Evolutionary conservation across 2,329 filamentous ascomycete genomes (phyloP).

Genomic region (Domatiomyces globalis): DNA sequence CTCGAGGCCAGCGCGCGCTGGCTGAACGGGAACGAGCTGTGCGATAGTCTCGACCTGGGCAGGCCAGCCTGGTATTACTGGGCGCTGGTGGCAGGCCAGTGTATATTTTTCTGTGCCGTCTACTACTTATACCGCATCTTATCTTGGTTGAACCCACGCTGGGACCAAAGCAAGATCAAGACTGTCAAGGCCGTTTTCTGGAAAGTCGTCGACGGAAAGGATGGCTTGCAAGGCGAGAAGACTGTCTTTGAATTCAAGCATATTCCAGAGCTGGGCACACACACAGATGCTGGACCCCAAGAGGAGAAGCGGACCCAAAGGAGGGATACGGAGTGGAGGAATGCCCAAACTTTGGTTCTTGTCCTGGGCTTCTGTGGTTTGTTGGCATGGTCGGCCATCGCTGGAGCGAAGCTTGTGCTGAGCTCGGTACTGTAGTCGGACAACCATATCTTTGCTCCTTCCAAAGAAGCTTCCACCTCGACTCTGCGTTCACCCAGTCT

Average conservation of each 20-base stretch:
- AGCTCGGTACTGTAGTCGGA: neutral
- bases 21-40: conserved; percentile 37
- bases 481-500: neutral
- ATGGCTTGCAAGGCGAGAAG: conserved; percentile 45
- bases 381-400: neutral
- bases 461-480: no score
- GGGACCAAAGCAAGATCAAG: conserved; percentile 38
- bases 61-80: conserved; percentile 19
- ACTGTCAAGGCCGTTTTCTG: conserved; percentile 40
- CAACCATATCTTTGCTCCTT: no score
- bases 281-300: neutral
- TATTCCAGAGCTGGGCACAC: conserved; percentile 31
- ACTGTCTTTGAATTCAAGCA: conserved; percentile 59
- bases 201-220: conserved; percentile 46
- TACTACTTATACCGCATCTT: conserved; percentile 35
- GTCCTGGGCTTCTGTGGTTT: neutral
- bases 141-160: conserved; percentile 33
- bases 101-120: conserved; percentile 45
- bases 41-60: conserved; percentile 26
- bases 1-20: conserved; percentile 27
- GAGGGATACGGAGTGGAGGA: neutral
- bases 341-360: neutral
- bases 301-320: neutral
- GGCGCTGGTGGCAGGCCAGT: conserved; percentile 28
- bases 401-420: neutral